Evolutionary conservation across 1,284 basidiomycete genomes (phyloP).

Genomic region (Sporisorium graminicola): DNA sequence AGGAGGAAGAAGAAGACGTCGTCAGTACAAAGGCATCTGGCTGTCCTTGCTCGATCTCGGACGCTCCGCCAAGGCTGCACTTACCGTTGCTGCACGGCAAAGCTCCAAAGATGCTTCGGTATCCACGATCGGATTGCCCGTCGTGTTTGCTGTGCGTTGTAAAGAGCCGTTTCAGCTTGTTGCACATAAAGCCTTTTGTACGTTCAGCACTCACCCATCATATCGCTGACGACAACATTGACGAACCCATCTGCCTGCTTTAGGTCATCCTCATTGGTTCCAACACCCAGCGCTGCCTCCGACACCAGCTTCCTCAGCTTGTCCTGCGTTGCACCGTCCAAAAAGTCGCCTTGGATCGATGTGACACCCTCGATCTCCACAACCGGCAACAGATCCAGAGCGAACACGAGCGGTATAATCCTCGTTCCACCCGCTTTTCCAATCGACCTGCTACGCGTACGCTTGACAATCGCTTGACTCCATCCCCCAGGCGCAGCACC

Average conservation of each 20-base stretch:
- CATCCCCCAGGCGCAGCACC: slow-evolving; percentile 66
- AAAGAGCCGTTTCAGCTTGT: background rate
- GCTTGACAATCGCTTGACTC: slow-evolving; percentile 57
- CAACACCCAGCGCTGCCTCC: background rate
- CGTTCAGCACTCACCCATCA: slow-evolving; percentile 55
- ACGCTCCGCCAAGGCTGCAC: background rate
- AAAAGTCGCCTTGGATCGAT: slow-evolving; percentile 59
- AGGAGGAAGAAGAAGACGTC: background rate
- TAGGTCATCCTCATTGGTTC: background rate
- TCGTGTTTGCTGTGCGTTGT: slow-evolving; percentile 40
- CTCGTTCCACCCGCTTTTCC: background rate
- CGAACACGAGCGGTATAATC: slow-evolving; percentile 31
- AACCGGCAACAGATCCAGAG: slow-evolving; percentile 56
- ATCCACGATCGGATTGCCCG: slow-evolving; percentile 46
- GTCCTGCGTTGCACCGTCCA: slow-evolving; percentile 25
- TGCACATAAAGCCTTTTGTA: background rate
- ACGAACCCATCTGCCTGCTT: slow-evolving; percentile 27
- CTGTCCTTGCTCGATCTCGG: background rate
- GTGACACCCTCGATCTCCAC: slow-evolving; percentile 26
- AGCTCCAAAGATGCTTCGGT: slow-evolving; percentile 52
- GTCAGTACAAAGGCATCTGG: background rate
- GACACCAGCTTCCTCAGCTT: slow-evolving; percentile 23
- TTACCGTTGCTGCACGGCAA: slow-evolving; percentile 35
- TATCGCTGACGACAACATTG: slow-evolving; percentile 63
- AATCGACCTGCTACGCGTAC: slow-evolving; percentile 5